Evolutionary conservation across 495 filamentous ascomycete genomes (phyloP).

Genomic region (Chaetomidium leptoderma): DNA sequence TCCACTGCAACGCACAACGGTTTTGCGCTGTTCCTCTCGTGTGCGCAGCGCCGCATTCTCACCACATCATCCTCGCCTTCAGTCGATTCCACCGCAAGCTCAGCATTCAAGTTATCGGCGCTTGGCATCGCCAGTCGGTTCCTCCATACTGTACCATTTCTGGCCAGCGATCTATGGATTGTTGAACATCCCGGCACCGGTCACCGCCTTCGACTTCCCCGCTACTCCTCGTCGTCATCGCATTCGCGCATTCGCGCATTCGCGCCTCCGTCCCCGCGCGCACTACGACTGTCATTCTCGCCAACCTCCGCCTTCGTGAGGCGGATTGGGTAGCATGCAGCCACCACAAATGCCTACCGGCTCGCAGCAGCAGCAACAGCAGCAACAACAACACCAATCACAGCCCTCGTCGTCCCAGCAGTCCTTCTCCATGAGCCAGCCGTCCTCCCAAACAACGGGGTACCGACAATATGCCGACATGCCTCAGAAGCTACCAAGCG

Average conservation of each 20-base stretch:
- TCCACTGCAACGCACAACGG: conserved; percentile 24
- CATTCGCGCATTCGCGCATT: conserved; percentile 32
- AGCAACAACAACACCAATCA: too few relatives aligned
- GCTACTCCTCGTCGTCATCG: conserved; percentile 16
- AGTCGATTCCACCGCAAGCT: neutral
- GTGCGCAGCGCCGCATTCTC: conserved; percentile 12
- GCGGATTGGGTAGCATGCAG: conserved; percentile 17
- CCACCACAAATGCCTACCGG: conserved; percentile 25
- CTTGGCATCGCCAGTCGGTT: too few relatives aligned
- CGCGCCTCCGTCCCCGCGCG: conserved; percentile 28
- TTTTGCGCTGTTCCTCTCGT: conserved; percentile 16
- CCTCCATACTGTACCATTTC: too few relatives aligned
- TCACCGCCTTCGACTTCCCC: conserved; percentile 24
- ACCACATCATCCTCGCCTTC: neutral
- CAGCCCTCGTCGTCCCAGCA: conserved; percentile 47
- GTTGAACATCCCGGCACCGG: neutral
- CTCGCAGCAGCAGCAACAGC: conserved; percentile 28
- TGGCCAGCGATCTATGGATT: neutral
- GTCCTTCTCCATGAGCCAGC: conserved; percentile 49
- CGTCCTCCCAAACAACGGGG: conserved; percentile 33
- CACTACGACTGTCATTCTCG: conserved; percentile 19
- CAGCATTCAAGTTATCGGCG: too few relatives aligned
- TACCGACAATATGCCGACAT: conserved; percentile 43
- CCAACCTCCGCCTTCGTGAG: conserved; percentile 22
- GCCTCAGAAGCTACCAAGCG: conserved; percentile 46